A percentile compares a stretch with the other conserved stretches of the same genome.
Evolutionary conservation across 2,329 filamentous ascomycete species (phyloP).

Genomic region (Parafenestella ontariensis): DNA sequence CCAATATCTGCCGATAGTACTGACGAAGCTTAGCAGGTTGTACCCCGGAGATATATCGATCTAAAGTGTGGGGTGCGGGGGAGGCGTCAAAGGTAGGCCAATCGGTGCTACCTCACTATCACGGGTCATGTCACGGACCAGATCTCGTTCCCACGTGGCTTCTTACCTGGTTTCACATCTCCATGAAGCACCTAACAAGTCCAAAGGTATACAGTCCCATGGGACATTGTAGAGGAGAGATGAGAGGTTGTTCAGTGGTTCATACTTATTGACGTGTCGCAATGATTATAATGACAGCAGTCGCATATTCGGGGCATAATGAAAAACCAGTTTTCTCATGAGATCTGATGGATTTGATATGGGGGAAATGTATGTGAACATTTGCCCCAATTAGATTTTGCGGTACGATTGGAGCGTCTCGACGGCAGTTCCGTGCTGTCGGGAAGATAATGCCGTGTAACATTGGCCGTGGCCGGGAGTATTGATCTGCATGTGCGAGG

Average conservation of each 20-base stretch:
- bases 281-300: neutral
- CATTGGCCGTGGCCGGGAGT: slow-evolving; percentile 1
- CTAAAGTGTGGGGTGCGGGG: slow-evolving; percentile 34
- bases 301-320: neutral
- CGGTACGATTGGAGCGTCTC: neutral
- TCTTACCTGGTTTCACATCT: neutral
- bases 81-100: neutral
- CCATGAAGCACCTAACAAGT: neutral
- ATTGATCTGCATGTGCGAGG: neutral
- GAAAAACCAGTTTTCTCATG: neutral
- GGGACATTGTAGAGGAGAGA: neutral
- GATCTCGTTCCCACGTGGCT: slow-evolving; percentile 2
- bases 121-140: neutral
- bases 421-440: slow-evolving; percentile 2
- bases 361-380: neutral
- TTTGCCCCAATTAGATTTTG: neutral
- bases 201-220: neutral
- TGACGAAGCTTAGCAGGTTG: slow-evolving; percentile 16
- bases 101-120: neutral
- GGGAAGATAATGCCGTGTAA: slow-evolving; percentile 27
- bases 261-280: neutral
- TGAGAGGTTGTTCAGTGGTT: neutral
- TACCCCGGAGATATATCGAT: slow-evolving; percentile 18
- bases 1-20: slow-evolving; percentile 31
- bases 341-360: neutral